A percentile compares a stretch with the other conserved stretches of the same genome.
These are phyloP conservation scores for Aspergillus hortae DNA, from an alignment of 2,329 filamentous ascomycete genomes.

Conservation along the genomic window DNA sequence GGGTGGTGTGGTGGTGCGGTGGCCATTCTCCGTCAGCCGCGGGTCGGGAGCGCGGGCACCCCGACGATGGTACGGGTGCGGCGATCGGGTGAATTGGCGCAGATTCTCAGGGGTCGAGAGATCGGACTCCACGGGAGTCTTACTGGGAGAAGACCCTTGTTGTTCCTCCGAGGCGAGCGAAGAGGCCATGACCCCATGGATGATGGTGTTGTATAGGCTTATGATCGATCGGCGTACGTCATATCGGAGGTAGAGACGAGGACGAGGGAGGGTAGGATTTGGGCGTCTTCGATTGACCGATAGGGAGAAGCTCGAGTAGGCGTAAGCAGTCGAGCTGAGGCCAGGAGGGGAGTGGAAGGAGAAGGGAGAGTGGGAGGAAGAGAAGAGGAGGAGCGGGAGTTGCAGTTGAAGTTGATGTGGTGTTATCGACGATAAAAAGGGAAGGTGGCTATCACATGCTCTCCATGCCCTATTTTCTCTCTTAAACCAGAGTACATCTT, in stretches of 20 bases:
- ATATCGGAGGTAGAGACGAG: slow-evolving; percentile 21
- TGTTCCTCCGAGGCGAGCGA: slow-evolving; percentile 28
- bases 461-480: background rate
- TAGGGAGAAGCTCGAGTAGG: background rate
- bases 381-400: background rate
- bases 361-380: background rate
- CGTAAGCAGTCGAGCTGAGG: background rate
- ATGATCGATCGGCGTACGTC: slow-evolving; percentile 25
- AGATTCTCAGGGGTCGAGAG: slow-evolving; percentile 27
- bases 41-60: slow-evolving; percentile 54
- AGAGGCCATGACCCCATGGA: slow-evolving; percentile 34
- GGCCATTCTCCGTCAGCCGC: slow-evolving; percentile 40
- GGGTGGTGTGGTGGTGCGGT: slow-evolving; percentile 25
- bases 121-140: slow-evolving; percentile 15
- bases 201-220: slow-evolving; percentile 4
- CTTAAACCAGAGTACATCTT: background rate
- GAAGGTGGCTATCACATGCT: background rate
- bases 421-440: background rate
- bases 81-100: slow-evolving; percentile 57
- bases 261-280: background rate
- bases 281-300: slow-evolving; percentile 1
- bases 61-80: slow-evolving; percentile 65
- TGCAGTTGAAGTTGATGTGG: background rate
- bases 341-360: background rate
- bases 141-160: slow-evolving; percentile 18